phyloP scores from a whole-genome alignment of 2,329 filamentous ascomycete species.

The Fusarium sp. region DNA sequence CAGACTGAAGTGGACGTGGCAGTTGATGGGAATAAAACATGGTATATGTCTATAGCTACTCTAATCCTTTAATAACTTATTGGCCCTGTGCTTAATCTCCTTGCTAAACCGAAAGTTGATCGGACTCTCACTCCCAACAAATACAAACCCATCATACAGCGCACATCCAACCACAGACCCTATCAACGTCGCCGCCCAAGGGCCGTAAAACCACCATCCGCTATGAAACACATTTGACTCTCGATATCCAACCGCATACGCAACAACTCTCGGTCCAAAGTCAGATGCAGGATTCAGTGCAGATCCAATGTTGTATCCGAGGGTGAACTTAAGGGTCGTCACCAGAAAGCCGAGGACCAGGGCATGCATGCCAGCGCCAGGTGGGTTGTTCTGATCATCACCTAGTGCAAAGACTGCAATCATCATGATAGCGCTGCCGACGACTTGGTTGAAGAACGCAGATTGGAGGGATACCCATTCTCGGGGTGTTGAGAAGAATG shows the following conservation, averaged over 20 bases:
- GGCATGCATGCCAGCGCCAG: constrained; percentile 48
- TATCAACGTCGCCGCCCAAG: constrained; percentile 19
- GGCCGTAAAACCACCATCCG: constrained; percentile 41
- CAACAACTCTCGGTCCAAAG: constrained; percentile 46
- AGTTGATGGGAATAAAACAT: neutral
- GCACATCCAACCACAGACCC: constrained; percentile 12
- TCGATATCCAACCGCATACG: constrained; percentile 44
- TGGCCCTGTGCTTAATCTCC: neutral
- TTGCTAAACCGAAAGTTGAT: constrained; percentile 4
- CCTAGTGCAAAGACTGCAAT: constrained; percentile 48
- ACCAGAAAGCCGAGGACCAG: constrained; percentile 48
- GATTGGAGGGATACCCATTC: constrained; percentile 35
- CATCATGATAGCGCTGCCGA: constrained; percentile 47
- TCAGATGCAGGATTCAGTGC: constrained; percentile 50
- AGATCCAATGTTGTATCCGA: constrained; percentile 49
- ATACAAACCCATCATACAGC: constrained; percentile 23
- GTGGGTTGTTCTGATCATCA: constrained; percentile 50
- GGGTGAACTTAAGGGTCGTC: constrained; percentile 47
- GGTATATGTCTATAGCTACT: too few relatives aligned
- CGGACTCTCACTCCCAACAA: constrained; percentile 27
- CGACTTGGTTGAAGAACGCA: constrained; percentile 48
- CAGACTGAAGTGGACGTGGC: too few relatives aligned
- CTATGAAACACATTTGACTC: constrained; percentile 40
- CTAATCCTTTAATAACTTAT: neutral
- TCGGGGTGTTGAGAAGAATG: constrained; percentile 46